Conservation (phyloP, 1,284 basidiomycete species). For the Melampsora larici-populina region DNA sequence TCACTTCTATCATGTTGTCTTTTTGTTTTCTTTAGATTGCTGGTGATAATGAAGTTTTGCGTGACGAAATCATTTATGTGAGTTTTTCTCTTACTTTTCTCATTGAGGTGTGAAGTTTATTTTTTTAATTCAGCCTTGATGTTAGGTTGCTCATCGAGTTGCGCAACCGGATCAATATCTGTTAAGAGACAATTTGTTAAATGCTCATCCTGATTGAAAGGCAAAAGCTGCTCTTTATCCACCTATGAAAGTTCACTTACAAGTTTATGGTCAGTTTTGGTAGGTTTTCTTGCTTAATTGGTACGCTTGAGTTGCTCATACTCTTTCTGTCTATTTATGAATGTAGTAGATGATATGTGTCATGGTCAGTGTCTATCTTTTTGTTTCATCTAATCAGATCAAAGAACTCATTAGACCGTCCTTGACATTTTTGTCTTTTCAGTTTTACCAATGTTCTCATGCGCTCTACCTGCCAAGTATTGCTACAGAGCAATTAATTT, state of each 20-base stretch:
- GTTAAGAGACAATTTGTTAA: conserved; percentile 62
- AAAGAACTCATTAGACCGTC: no score
- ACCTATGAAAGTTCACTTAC: conserved; percentile 85
- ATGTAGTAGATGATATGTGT: conserved; percentile 31
- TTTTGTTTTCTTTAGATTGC: conserved; percentile 56
- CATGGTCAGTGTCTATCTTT: conserved; percentile 20
- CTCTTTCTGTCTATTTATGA: not conserved
- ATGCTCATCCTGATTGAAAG: conserved; percentile 49
- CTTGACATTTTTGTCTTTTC: conserved; percentile 53
- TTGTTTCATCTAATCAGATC: not conserved
- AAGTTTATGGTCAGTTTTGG: conserved; percentile 59
- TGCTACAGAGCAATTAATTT: conserved; percentile 54
- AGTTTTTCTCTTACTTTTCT: conserved; percentile 57
- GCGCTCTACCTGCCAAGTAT: conserved; percentile 55
- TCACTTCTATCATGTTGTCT: not conserved
- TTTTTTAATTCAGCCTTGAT: no score
- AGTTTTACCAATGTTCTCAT: conserved; percentile 56
- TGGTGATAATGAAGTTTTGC: conserved; percentile 83
- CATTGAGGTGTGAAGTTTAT: no score
- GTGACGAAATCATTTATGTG: conserved; percentile 88
- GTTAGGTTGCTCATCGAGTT: conserved; percentile 79
- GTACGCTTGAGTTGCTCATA: not conserved
- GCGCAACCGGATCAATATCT: conserved; percentile 75
- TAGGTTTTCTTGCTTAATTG: conserved; percentile 32
- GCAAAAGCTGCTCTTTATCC: conserved; percentile 50